These are phyloP conservation scores for Podospora anserina DNA, from an alignment of 495 filamentous ascomycete species.

Conservation along the genomic window DNA sequence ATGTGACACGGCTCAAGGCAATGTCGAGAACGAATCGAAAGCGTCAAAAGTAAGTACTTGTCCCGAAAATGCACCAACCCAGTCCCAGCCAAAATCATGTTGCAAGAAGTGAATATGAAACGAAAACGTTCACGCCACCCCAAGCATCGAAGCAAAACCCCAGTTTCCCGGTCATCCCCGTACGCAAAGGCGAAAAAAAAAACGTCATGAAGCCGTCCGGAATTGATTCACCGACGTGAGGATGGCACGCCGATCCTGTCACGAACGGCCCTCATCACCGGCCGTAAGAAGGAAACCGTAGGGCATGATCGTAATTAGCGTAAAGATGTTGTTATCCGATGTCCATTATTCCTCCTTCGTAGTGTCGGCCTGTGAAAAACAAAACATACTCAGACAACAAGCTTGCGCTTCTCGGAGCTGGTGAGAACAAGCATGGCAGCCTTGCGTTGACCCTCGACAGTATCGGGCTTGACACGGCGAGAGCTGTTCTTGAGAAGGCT, in stretches of 20 bases:
- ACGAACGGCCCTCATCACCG: conserved; percentile 3
- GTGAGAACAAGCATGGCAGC: conserved; percentile 82
- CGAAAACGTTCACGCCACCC: background rate
- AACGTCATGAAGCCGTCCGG: conserved; percentile 26
- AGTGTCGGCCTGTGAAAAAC: background rate
- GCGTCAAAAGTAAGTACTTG: conserved; percentile 1
- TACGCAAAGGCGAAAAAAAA: conserved; percentile 16
- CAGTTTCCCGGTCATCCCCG: conserved; percentile 22
- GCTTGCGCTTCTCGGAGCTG: conserved; percentile 86
- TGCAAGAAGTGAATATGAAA: conserved; percentile 3
- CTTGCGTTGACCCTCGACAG: conserved; percentile 65
- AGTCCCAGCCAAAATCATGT: conserved; percentile 1
- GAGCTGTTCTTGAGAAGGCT: conserved; percentile 56
- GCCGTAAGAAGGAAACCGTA: conserved; percentile 22
- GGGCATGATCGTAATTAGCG: conserved; percentile 40
- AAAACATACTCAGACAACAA: conserved; percentile 18
- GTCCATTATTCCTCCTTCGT: background rate
- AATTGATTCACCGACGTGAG: conserved; percentile 11
- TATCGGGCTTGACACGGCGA: conserved; percentile 43
- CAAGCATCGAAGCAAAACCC: conserved; percentile 7
- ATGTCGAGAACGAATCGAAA: background rate
- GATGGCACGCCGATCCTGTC: conserved; percentile 4
- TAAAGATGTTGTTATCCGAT: conserved; percentile 24
- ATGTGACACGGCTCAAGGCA: background rate
- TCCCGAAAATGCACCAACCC: conserved; percentile 11